A percentile compares a stretch with the other conserved stretches of the same genome.
Evolutionary conservation across 2,329 filamentous ascomycete genomes (phyloP).

Genomic region (Diaporthe citri): DNA sequence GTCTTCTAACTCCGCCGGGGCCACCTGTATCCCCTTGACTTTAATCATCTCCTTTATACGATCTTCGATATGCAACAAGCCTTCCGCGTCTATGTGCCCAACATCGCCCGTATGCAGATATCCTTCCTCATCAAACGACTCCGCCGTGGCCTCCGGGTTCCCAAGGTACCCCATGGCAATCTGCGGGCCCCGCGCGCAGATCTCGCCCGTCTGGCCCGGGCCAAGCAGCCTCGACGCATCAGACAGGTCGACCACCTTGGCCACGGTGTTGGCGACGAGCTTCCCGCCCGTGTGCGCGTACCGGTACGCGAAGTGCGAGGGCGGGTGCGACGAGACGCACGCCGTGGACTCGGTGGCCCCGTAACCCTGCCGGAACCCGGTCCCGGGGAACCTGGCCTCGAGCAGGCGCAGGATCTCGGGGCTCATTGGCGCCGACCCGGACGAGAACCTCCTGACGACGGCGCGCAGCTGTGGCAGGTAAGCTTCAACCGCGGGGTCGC

Average conservation of each 20-base stretch:
- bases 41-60: constrained; percentile 71
- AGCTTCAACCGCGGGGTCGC: constrained; percentile 64
- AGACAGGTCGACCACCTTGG: constrained; percentile 66
- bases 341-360: constrained; percentile 77
- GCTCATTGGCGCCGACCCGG: constrained; percentile 69
- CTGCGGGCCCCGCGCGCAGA: constrained; percentile 57
- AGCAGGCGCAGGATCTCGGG: constrained; percentile 69
- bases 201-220: constrained; percentile 64
- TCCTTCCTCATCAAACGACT: constrained; percentile 66
- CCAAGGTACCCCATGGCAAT: constrained; percentile 63
- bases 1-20: constrained; percentile 50
- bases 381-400: constrained; percentile 67
- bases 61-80: constrained; percentile 69
- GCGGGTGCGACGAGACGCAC: constrained; percentile 73
- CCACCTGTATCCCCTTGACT: constrained; percentile 49
- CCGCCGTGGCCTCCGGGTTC: constrained; percentile 57
- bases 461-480: constrained; percentile 65
- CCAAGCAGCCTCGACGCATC: constrained; percentile 44
- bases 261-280: constrained; percentile 69
- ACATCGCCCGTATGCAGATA: constrained; percentile 72
- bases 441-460: constrained; percentile 30
- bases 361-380: constrained; percentile 75
- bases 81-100: constrained; percentile 66
- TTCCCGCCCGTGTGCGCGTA: constrained; percentile 69
- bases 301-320: constrained; percentile 66